A percentile compares a stretch with the other conserved stretches of the same genome.
Conservation (phyloP, 2,329 filamentous ascomycete genomes). For the Sarocladium brachiariae region DNA sequence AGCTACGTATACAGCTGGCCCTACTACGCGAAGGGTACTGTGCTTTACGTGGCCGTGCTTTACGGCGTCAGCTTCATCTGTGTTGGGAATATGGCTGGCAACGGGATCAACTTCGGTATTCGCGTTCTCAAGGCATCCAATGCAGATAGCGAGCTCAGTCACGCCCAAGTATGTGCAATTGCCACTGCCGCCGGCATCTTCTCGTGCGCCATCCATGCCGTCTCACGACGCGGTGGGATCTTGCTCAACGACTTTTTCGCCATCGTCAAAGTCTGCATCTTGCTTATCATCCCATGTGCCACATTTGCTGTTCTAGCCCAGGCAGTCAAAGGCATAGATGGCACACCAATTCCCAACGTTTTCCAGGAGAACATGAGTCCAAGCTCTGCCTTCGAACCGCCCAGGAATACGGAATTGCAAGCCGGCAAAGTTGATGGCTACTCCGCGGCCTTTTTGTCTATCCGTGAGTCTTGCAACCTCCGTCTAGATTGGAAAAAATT, state of each 20-base stretch:
- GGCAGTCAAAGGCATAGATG: slow-evolving; percentile 16
- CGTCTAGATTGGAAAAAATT: too few species aligned
- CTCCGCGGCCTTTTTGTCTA: slow-evolving; percentile 33
- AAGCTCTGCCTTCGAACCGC: slow-evolving; percentile 17
- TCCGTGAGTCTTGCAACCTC: slow-evolving; percentile 15
- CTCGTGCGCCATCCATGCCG: slow-evolving; percentile 40
- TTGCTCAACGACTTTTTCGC: slow-evolving; percentile 44
- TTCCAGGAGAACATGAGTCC: slow-evolving; percentile 21
- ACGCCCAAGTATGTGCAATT: slow-evolving; percentile 35
- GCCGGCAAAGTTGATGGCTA: slow-evolving; percentile 24
- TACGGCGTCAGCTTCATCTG: slow-evolving; percentile 38
- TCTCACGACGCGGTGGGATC: slow-evolving; percentile 43
- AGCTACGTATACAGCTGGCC: slow-evolving; percentile 37
- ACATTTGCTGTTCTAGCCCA: slow-evolving; percentile 22
- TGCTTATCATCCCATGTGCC: slow-evolving; percentile 35
- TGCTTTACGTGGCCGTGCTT: slow-evolving; percentile 35
- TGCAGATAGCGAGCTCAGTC: slow-evolving; percentile 15
- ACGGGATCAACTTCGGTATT: slow-evolving; percentile 39
- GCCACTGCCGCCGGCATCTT: slow-evolving; percentile 36
- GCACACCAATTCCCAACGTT: slow-evolving; percentile 19
- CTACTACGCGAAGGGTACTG: slow-evolving; percentile 24
- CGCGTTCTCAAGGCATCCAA: slow-evolving; percentile 31
- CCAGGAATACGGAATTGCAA: slow-evolving; percentile 9
- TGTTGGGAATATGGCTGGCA: slow-evolving; percentile 41
- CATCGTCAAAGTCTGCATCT: slow-evolving; percentile 39